A percentile compares a stretch with the other conserved stretches of the same genome.
Conservation (phyloP, 2,329 filamentous ascomycete species). For the Hymenoscyphus linearis region DNA sequence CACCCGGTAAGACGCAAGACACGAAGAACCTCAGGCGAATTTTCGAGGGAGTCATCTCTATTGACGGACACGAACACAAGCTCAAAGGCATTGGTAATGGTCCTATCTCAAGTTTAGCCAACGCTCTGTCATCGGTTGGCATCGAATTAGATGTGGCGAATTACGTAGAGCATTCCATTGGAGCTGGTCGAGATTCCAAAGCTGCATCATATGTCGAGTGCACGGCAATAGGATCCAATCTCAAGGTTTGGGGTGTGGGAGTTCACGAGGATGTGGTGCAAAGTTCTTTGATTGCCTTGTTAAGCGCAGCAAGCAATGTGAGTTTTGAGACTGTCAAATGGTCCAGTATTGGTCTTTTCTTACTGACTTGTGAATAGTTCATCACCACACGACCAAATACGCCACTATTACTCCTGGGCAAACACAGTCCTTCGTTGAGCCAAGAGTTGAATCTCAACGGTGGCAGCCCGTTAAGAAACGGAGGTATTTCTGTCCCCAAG, state of each 20-base stretch:
- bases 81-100: slow-evolving; percentile 82
- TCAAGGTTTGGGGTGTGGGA: slow-evolving; percentile 84
- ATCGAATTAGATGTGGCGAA: slow-evolving; percentile 87
- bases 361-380: slow-evolving; percentile 49
- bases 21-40: slow-evolving; percentile 73
- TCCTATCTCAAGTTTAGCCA: slow-evolving; percentile 81
- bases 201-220: slow-evolving; percentile 96
- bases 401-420: slow-evolving; percentile 57
- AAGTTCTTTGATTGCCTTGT: slow-evolving; percentile 77
- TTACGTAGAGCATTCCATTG: slow-evolving; percentile 95
- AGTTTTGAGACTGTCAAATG: slow-evolving; percentile 35
- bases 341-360: background rate
- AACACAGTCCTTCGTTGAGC: slow-evolving; percentile 42
- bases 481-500: slow-evolving; percentile 23
- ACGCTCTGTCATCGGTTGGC: slow-evolving; percentile 71
- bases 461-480: slow-evolving; percentile 20
- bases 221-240: slow-evolving; percentile 58
- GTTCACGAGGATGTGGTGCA: slow-evolving; percentile 92
- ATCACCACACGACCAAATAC: slow-evolving; percentile 64
- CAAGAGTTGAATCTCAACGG: slow-evolving; percentile 34
- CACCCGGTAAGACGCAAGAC: slow-evolving; percentile 65
- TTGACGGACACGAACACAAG: slow-evolving; percentile 74
- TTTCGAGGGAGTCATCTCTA: slow-evolving; percentile 78
- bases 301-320: slow-evolving; percentile 82
- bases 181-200: slow-evolving; percentile 73